Percentiles rank a stretch among this genome's conserved stretches.
Evolutionary conservation across 306 rosid genomes (phyloP).

Genomic region (Ziziphus jujuba): DNA sequence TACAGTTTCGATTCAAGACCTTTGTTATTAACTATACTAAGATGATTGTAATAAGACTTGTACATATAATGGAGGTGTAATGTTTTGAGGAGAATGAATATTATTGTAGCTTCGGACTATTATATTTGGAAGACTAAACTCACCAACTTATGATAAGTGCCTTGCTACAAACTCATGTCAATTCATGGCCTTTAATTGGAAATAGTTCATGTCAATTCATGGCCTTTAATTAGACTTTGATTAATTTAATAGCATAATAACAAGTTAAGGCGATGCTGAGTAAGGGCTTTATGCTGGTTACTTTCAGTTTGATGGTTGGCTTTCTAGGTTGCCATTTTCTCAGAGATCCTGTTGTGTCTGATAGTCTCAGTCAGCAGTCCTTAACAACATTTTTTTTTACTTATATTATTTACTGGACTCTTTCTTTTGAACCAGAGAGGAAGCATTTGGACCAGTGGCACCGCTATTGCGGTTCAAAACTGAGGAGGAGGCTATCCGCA

Average conservation of each 20-base stretch:
- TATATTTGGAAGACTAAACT: no score
- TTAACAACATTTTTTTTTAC: neutral
- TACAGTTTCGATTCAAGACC: neutral
- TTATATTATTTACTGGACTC: constrained; percentile 11
- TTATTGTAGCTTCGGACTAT: no score
- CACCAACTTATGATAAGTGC: no score
- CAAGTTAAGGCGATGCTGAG: no score
- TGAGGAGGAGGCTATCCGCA: constrained; percentile 80
- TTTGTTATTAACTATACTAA: neutral
- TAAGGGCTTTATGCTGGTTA: no score
- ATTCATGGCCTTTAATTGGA: no score
- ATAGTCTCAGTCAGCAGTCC: neutral
- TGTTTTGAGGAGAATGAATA: neutral
- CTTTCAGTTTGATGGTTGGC: neutral
- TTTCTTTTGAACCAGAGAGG: constrained; percentile 63
- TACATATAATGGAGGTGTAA: neutral
- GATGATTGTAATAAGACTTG: neutral
- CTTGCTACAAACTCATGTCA: no score
- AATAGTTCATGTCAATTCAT: no score
- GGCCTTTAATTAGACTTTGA: no score
- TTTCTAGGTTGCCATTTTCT: neutral
- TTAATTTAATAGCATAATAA: no score
- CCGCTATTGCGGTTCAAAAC: constrained; percentile 84
- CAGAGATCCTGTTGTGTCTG: neutral
- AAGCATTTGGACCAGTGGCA: constrained; percentile 96